Evolutionary conservation across 179 eudicot species (phyloP).

Genomic region (Silene noctiflora): DNA sequence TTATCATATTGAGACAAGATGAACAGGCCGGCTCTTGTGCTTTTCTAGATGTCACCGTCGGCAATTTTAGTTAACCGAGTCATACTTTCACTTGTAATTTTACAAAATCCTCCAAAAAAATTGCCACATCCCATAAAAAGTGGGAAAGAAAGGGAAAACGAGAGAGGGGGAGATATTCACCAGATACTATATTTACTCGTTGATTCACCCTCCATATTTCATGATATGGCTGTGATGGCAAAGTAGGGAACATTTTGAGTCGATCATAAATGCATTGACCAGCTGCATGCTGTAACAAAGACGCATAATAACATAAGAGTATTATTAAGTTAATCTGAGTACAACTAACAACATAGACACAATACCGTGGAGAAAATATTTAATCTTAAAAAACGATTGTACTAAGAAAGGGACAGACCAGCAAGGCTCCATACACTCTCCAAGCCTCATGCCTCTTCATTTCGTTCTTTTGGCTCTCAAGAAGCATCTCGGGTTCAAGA

Average conservation of each 20-base stretch:
- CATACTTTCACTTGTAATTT: too few species aligned
- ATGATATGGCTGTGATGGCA: constrained; percentile 47
- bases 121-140: too few species aligned
- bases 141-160: too few species aligned
- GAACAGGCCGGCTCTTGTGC: too few species aligned
- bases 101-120: too few species aligned
- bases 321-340: background rate
- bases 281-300: constrained; percentile 58
- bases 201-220: constrained; percentile 44
- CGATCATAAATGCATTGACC: constrained; percentile 65
- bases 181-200: constrained; percentile 46
- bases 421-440: constrained; percentile 84
- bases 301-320: background rate
- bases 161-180: constrained; percentile 24
- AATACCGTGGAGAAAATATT: background rate
- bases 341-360: background rate
- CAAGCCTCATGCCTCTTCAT: constrained; percentile 84
- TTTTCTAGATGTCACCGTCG: too few species aligned
- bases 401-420: constrained; percentile 43
- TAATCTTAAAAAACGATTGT: background rate
- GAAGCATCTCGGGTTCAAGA: constrained; percentile 81
- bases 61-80: too few species aligned
- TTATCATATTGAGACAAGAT: too few species aligned
- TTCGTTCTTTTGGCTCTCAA: constrained; percentile 78
- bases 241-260: constrained; percentile 63